Conservation (phyloP, 2,329 filamentous ascomycete species). For the Salinomyces thailandicus region DNA sequence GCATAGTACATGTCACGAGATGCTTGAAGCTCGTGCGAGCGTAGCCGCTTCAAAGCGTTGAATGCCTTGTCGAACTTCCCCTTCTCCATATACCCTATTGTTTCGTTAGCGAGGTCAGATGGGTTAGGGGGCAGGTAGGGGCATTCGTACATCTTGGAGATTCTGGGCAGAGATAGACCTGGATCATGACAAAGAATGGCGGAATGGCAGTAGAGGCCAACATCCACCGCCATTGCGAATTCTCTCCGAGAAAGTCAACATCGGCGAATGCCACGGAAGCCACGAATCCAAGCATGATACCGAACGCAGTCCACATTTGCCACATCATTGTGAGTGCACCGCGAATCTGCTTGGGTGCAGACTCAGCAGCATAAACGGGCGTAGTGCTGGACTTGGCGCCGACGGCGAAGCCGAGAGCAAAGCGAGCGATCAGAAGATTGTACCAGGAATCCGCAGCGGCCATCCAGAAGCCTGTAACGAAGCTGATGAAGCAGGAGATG, state of each 20-base stretch:
- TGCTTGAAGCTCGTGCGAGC: neutral
- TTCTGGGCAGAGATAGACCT: constrained; percentile 29
- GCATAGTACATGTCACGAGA: neutral
- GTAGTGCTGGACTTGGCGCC: constrained; percentile 47
- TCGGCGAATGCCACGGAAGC: neutral
- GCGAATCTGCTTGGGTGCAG: constrained; percentile 3
- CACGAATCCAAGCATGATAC: constrained; percentile 29
- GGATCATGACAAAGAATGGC: constrained; percentile 7
- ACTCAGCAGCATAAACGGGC: constrained; percentile 68
- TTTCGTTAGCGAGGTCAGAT: too few relatives aligned
- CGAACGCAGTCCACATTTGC: constrained; percentile 12
- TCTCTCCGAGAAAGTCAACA: neutral
- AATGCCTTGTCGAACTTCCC: neutral
- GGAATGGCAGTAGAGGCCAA: constrained; percentile 25
- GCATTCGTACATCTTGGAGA: neutral
- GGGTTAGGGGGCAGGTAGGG: too few relatives aligned
- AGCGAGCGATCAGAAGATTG: constrained; percentile 46
- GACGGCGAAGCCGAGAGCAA: constrained; percentile 55
- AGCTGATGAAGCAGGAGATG: constrained; percentile 26
- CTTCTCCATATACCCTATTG: neutral
- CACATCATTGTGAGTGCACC: constrained; percentile 6
- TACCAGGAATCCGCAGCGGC: constrained; percentile 32
- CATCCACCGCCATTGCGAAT: constrained; percentile 27
- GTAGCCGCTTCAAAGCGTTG: neutral
- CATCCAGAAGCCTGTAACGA: constrained; percentile 33